Evolutionary conservation across 2,329 filamentous ascomycete genomes (phyloP), one percentile per base, ranked within the genome.

Genomic region (Verticillium dahliae): DNA sequence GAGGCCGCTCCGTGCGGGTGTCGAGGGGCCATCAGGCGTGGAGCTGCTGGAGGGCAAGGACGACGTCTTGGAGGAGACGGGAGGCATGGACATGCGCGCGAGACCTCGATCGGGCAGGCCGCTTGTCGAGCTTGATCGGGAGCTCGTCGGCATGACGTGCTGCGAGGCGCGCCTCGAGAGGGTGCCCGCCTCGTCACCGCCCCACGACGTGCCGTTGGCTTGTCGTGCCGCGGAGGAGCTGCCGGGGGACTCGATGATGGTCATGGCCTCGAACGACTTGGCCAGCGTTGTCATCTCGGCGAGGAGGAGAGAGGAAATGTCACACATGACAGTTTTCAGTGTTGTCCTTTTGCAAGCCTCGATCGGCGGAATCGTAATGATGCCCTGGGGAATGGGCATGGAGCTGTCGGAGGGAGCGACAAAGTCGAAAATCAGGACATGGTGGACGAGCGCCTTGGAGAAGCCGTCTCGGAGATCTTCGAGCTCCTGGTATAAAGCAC

Each of bases 71-170:
- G 83, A 75, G 67, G 84, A 79, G 22, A 84, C 83, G 14, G 90
- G 86, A 71, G 89, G 91, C 88, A 94, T 90, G 1, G 91, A 94
- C 89, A 94, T 92, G 64, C 91, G 88, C 62, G 85, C 80, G 55
- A 86, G 79, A 58, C 81, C 78, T 68, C 85, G 86, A 70, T 91
- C 89, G 50, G 76, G 62, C 62, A 80, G 71, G 62, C 82, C 77
- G 66, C 80, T 75, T 56, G 83, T 75, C 37, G 87, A 85, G 59
- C 71, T 79, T 7, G 85, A 85, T 56, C 85, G 78, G n/a, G 77
- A 74, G 34, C 76, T 71, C 41, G 74, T 63, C 62, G 80, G 79
- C 10, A 80, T 62, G 0, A 79, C 70, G 63, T 80, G 82, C 63
- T 87, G 84, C 10, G 85, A 87, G 64, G 84, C 85, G 52, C 84